Percentiles rank a stretch among this genome's conserved stretches.
These are phyloP conservation scores for Chenopodium album DNA, from an alignment of 148 eudicot genomes.

Conservation along the genomic window DNA sequence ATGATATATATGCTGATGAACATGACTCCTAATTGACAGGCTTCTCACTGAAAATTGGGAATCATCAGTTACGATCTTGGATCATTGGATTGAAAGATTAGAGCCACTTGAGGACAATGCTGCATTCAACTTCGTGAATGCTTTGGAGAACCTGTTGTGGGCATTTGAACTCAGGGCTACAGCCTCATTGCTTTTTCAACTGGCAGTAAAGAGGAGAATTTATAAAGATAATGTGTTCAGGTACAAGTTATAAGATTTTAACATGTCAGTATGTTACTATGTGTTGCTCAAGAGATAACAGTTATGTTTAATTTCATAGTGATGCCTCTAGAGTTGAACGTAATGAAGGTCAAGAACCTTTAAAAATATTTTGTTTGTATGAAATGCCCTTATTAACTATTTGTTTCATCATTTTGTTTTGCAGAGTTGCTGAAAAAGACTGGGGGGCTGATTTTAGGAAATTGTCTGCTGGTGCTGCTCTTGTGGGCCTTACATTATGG, in stretches of 20 bases:
- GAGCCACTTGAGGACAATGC: constrained; percentile 78
- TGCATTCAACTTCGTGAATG: constrained; percentile 92
- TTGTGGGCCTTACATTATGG: constrained; percentile 97
- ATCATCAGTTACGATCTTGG: constrained; percentile 53
- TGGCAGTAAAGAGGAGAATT: constrained; percentile 77
- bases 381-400: not conserved
- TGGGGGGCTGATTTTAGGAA: constrained; percentile 99
- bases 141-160: constrained; percentile 93
- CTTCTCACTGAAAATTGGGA: constrained; percentile 65
- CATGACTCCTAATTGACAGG: constrained; percentile 41
- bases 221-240: constrained; percentile 72
- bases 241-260: constrained; percentile 35
- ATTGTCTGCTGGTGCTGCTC: constrained; percentile 97
- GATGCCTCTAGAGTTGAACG: not conserved
- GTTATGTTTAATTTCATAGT: not conserved
- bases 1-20: not conserved
- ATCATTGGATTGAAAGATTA: constrained; percentile 60
- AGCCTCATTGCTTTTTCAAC: constrained; percentile 91
- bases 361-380: not conserved
- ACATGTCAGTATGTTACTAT: not conserved
- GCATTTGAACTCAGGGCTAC: constrained; percentile 92
- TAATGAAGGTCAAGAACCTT: not conserved
- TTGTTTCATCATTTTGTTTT: not conserved
- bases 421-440: constrained; percentile 95
- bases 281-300: not conserved